These are phyloP conservation scores for Colletotrichum sp. DNA, from an alignment of 2,329 filamentous ascomycete genomes.

Conservation along the genomic window DNA sequence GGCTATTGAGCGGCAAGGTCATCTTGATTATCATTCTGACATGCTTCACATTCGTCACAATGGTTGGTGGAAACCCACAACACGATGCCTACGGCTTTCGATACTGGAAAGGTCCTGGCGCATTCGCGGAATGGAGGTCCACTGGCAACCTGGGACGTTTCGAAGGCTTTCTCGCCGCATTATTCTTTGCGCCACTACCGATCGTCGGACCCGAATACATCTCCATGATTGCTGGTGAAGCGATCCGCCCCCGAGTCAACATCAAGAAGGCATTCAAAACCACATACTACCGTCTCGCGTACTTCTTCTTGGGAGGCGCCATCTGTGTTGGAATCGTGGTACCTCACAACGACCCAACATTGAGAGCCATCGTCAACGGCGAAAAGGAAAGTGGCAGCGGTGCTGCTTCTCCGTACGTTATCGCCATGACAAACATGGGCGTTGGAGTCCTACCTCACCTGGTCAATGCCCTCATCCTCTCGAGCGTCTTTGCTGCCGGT, in stretches of 20 bases:
- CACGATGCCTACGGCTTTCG: constrained; percentile 66
- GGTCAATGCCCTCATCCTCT: constrained; percentile 64
- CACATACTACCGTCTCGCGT: constrained; percentile 73
- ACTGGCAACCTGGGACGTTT: constrained; percentile 69
- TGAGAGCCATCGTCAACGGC: neutral
- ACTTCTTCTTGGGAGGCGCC: constrained; percentile 75
- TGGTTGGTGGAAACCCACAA: constrained; percentile 66
- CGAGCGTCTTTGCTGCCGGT: constrained; percentile 65
- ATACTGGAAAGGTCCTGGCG: constrained; percentile 67
- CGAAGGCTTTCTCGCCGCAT: constrained; percentile 71
- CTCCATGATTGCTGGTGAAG: constrained; percentile 72
- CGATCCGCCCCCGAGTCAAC: constrained; percentile 65
- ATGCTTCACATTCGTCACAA: constrained; percentile 66
- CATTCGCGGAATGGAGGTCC: constrained; percentile 57
- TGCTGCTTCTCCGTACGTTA: constrained; percentile 65
- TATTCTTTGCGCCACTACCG: constrained; percentile 69
- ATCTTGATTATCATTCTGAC: constrained; percentile 67
- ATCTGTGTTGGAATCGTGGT: constrained; percentile 71
- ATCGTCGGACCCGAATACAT: constrained; percentile 73
- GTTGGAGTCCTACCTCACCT: constrained; percentile 66
- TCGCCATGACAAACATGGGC: constrained; percentile 66
- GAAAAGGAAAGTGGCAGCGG: constrained; percentile 45
- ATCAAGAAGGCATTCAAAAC: constrained; percentile 75
- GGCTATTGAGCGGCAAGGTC: constrained; percentile 63
- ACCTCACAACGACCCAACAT: constrained; percentile 53